phyloP scores from a whole-genome alignment of 306 rosid species.

The Cucumis cinereus region DNA sequence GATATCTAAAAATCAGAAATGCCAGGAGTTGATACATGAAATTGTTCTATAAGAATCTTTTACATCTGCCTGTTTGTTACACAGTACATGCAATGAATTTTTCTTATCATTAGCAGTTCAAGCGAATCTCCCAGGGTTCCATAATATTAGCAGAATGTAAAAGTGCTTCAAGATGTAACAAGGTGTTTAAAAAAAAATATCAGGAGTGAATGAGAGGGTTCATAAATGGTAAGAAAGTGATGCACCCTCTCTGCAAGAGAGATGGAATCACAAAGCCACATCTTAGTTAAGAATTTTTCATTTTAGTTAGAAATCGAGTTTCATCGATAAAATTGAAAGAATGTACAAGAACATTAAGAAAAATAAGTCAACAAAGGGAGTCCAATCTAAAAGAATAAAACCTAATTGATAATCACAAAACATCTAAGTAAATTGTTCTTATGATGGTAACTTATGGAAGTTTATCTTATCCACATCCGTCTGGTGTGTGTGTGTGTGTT shows the following conservation, averaged over 20 bases:
- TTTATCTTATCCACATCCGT: neutral
- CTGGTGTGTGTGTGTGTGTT: no score
- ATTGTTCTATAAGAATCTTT: neutral
- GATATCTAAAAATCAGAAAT: neutral
- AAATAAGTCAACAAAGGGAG: no score
- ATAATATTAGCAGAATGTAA: neutral
- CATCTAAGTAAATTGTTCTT: neutral
- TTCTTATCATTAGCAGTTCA: neutral
- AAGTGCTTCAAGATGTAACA: neutral
- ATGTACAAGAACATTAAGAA: no score
- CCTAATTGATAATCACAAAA: no score
- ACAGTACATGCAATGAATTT: neutral
- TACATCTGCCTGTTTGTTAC: neutral
- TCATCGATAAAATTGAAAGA: no score
- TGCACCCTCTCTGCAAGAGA: neutral
- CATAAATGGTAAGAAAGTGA: neutral
- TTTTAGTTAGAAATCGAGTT: no score
- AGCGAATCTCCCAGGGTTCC: neutral
- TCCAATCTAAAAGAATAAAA: no score
- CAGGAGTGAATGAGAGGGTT: neutral
- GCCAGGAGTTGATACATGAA: neutral
- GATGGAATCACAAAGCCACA: neutral
- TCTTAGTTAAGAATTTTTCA: neutral
- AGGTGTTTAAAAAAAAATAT: neutral
- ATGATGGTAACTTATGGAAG: neutral